Conservation (phyloP, 1,284 basidiomycete species). For the Rhodotorula glutinis region DNA sequence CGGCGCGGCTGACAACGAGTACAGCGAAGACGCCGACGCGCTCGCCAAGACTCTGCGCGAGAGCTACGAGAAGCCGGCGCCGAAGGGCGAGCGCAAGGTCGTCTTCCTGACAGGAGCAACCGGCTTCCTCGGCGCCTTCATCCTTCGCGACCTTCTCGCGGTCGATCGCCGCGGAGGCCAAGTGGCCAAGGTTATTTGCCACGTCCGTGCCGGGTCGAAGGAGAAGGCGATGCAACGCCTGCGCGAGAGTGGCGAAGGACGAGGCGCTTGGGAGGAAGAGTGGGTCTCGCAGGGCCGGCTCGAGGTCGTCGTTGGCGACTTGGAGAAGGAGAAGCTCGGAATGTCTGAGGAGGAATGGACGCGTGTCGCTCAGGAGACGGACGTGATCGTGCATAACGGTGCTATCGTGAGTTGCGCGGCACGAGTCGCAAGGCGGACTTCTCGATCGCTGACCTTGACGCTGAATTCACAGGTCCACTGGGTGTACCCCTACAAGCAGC, state of each 20-base stretch:
- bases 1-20: conserved; percentile 51
- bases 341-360: conserved; percentile 66
- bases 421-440: too few species aligned
- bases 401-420: conserved; percentile 77
- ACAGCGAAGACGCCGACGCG: conserved; percentile 73
- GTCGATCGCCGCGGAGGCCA: conserved; percentile 52
- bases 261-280: conserved; percentile 87
- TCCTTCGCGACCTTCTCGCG: conserved; percentile 73
- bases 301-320: conserved; percentile 84
- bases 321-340: conserved; percentile 74
- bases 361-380: conserved; percentile 67
- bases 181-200: conserved; percentile 84
- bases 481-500: conserved; percentile 96
- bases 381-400: conserved; percentile 90
- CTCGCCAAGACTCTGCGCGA: conserved; percentile 61
- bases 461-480: conserved; percentile 73
- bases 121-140: conserved; percentile 93
- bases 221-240: conserved; percentile 69
- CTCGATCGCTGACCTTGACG: neutral
- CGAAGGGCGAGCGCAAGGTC: conserved; percentile 60
- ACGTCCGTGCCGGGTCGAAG: conserved; percentile 70
- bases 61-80: conserved; percentile 60
- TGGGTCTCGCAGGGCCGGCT: conserved; percentile 72
- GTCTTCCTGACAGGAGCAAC: conserved; percentile 91
- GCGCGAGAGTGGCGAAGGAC: conserved; percentile 70